A percentile compares a stretch with the other conserved stretches of the same genome.
Evolutionary conservation across 768 basidiomycete genomes (phyloP).

Genomic region (Suillus cothurnatus): DNA sequence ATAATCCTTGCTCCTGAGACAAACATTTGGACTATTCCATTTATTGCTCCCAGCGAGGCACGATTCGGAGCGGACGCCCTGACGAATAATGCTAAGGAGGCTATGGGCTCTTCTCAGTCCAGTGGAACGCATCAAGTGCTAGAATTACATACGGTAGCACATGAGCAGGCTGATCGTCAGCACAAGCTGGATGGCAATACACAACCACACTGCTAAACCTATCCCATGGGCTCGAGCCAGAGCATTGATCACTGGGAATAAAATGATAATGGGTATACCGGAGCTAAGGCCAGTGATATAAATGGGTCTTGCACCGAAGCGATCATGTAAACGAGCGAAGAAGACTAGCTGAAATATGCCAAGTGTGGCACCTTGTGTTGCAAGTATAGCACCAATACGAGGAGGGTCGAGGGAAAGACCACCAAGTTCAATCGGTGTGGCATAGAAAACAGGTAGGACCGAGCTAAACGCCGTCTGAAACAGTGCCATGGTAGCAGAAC

Average conservation of each 20-base stretch:
- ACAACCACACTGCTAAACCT: constrained; percentile 26
- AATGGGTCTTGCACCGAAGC: constrained; percentile 50
- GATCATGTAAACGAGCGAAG: constrained; percentile 58
- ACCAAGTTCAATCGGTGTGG: constrained; percentile 32
- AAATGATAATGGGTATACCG: constrained; percentile 30
- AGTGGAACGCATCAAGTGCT: not conserved
- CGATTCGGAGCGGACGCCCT: constrained; percentile 6
- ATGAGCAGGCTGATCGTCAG: constrained; percentile 26
- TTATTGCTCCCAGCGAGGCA: not conserved
- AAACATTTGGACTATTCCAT: not conserved
- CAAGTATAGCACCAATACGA: constrained; percentile 31
- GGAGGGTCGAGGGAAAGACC: constrained; percentile 29
- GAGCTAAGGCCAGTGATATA: constrained; percentile 27
- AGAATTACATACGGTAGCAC: constrained; percentile 31
- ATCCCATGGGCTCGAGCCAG: constrained; percentile 26
- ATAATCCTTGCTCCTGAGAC: not conserved
- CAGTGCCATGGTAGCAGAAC: constrained; percentile 62
- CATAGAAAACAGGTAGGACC: constrained; percentile 35
- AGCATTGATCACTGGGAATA: constrained; percentile 34
- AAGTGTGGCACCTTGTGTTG: constrained; percentile 23
- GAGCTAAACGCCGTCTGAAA: constrained; percentile 66
- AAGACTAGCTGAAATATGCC: constrained; percentile 59
- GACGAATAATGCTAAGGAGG: not conserved
- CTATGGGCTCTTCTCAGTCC: not conserved
- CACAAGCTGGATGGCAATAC: constrained; percentile 27